A percentile compares a stretch with the other conserved stretches of the same genome.
These are phyloP conservation scores for Sporothrix phasma DNA, from an alignment of 2,329 filamentous ascomycete species.

Conservation along the genomic window DNA sequence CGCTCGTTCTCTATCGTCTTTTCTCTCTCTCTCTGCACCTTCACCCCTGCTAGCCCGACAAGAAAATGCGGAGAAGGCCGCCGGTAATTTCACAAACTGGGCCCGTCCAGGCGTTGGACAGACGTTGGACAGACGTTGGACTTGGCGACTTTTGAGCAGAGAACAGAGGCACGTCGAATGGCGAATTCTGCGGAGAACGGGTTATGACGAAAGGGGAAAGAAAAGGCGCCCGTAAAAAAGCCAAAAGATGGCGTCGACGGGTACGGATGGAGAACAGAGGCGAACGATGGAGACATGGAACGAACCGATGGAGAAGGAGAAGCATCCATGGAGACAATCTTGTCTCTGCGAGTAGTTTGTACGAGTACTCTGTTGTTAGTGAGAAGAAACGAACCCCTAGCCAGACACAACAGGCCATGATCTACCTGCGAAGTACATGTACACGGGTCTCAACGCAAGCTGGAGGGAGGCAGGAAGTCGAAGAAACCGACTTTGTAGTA, in stretches of 20 bases:
- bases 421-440: no score
- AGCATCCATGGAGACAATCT: neutral
- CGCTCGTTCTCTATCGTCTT: neutral
- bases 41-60: neutral
- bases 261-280: neutral
- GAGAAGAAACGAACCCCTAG: no score
- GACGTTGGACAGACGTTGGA: neutral
- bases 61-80: conserved; percentile 11
- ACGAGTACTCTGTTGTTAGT: no score
- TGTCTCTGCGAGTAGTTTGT: no score
- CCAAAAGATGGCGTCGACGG: neutral
- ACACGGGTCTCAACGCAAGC: neutral
- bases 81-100: conserved; percentile 1
- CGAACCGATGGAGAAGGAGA: neutral
- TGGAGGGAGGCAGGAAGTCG: neutral
- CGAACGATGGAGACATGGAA: neutral
- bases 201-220: conserved; percentile 12
- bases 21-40: neutral
- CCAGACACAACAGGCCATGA: neutral
- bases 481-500: neutral
- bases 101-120: neutral
- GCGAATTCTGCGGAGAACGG: neutral
- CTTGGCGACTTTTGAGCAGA: neutral
- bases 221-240: conserved; percentile 9
- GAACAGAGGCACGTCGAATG: neutral